phyloP scores from a whole-genome alignment of 495 filamentous ascomycete species.

The Neurospora sp. region DNA sequence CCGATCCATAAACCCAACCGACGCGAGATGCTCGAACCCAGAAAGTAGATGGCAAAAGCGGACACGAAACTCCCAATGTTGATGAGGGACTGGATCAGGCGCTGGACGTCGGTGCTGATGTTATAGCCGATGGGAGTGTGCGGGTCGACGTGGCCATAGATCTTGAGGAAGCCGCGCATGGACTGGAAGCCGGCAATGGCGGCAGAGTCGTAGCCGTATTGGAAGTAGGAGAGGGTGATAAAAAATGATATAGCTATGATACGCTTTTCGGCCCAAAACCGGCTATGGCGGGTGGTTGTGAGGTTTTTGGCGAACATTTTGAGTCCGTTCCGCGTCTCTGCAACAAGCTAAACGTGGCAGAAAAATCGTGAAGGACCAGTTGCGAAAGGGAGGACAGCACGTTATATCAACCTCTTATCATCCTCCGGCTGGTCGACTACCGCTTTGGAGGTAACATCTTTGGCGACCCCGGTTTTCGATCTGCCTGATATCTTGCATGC shows the following conservation, averaged over 20 bases:
- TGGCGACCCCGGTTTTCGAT: background rate
- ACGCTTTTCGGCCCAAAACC: constrained; percentile 17
- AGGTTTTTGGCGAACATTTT: background rate
- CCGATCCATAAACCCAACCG: constrained; percentile 37
- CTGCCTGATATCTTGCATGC: background rate
- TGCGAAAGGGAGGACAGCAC: background rate
- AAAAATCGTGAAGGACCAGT: background rate
- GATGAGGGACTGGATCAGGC: constrained; percentile 32
- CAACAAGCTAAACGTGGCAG: background rate
- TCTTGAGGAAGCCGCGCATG: constrained; percentile 37
- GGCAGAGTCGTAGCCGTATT: constrained; percentile 34
- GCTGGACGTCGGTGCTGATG: constrained; percentile 30
- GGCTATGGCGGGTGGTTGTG: background rate
- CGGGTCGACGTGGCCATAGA: constrained; percentile 35
- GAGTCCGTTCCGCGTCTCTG: background rate
- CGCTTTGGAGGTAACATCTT: background rate
- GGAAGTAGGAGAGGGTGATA: constrained; percentile 24
- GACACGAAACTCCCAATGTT: constrained; percentile 32
- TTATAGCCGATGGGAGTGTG: constrained; percentile 18
- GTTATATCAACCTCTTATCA: background rate
- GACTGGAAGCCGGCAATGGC: constrained; percentile 31
- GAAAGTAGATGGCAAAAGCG: constrained; percentile 25
- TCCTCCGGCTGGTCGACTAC: background rate
- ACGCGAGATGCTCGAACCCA: constrained; percentile 35
- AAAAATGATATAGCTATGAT: constrained; percentile 20